Conservation (phyloP, 306 rosid species). For the Benincasa hispida region DNA sequence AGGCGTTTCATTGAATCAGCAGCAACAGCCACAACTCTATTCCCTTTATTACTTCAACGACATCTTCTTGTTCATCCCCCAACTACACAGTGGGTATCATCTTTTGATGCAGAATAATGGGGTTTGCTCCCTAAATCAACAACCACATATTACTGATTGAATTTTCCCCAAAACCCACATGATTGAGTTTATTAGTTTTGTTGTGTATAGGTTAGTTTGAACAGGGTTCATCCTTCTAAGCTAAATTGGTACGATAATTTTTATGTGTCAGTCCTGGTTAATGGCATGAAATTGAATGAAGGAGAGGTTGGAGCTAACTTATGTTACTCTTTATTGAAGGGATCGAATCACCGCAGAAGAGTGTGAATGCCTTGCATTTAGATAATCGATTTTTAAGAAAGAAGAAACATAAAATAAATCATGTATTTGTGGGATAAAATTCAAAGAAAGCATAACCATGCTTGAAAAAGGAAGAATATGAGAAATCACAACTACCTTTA, state of each 20-base stretch:
- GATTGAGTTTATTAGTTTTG: not conserved
- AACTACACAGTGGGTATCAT: slow-evolving; percentile 33
- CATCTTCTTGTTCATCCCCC: slow-evolving; percentile 23
- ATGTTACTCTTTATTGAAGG: not conserved
- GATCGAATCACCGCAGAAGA: no score
- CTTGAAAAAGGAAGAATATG: no score
- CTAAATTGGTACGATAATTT: slow-evolving; percentile 82
- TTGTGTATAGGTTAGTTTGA: slow-evolving; percentile 29
- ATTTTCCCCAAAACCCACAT: not conserved
- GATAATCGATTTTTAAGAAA: no score
- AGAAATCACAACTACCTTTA: no score
- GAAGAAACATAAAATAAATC: no score
- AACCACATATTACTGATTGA: no score
- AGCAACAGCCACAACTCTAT: slow-evolving; percentile 29
- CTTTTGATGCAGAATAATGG: not conserved
- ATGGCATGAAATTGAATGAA: slow-evolving; percentile 38
- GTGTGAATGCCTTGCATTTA: no score
- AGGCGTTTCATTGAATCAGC: slow-evolving; percentile 48
- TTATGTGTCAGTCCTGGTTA: slow-evolving; percentile 38
- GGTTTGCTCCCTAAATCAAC: not conserved
- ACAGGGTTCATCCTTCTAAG: slow-evolving; percentile 50
- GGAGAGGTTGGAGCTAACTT: slow-evolving; percentile 37
- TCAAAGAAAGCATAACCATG: no score
- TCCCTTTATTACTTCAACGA: slow-evolving; percentile 35
- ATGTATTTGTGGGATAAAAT: no score